Evolutionary conservation across 23 red algal genomes (phyloP).

Genomic region (Gracilariopsis chorda): DNA sequence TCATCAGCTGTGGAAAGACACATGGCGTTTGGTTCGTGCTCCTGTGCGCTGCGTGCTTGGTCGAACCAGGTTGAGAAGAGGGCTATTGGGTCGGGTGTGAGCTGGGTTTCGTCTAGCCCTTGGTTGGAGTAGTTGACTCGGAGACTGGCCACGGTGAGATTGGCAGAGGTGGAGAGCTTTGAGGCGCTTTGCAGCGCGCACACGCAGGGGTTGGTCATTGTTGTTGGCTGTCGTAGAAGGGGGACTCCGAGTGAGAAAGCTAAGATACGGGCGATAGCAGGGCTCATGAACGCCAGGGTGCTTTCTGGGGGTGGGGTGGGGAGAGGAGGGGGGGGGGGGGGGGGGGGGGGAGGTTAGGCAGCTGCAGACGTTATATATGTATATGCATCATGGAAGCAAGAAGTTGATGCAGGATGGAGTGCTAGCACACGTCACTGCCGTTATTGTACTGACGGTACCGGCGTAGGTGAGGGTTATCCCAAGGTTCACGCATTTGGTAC

Average conservation of each 20-base stretch:
- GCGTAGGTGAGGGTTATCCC: no score
- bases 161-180: background rate
- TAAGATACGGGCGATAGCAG: background rate
- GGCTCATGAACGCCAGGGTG: background rate
- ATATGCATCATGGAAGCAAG: no score
- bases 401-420: no score
- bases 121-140: slow-evolving; percentile 79
- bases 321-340: no score
- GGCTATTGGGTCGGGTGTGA: slow-evolving; percentile 36
- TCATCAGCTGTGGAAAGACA: slow-evolving; percentile 74
- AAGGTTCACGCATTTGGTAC: no score
- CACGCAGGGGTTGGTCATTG: background rate
- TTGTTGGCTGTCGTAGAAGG: background rate
- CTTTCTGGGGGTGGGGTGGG: no score
- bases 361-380: no score
- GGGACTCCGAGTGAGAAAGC: background rate
- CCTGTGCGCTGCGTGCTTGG: slow-evolving; percentile 45
- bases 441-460: no score
- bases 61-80: slow-evolving; percentile 84
- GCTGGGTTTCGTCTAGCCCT: slow-evolving; percentile 43
- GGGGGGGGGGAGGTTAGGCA: no score
- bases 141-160: slow-evolving; percentile 5
- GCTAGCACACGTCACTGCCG: no score
- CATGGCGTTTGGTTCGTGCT: slow-evolving; percentile 97
- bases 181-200: background rate